These are phyloP conservation scores for Colletotrichum australisinense DNA, from an alignment of 2,329 filamentous ascomycete genomes.

Conservation along the genomic window DNA sequence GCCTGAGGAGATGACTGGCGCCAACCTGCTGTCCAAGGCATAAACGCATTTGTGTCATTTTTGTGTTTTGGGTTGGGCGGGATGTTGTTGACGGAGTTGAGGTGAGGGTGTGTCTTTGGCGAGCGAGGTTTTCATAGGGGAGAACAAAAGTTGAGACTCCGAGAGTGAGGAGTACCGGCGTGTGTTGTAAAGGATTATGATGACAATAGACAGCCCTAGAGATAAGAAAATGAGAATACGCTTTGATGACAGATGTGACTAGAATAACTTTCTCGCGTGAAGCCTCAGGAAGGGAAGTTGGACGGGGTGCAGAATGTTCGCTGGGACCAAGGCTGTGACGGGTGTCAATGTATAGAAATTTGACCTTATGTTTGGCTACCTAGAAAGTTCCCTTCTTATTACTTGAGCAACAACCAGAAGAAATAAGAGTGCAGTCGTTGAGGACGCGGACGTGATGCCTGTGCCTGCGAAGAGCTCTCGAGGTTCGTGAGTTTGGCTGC, in stretches of 20 bases:
- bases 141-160: slow-evolving; percentile 14
- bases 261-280: neutral
- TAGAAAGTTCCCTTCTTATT: too few relatives aligned
- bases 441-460: too few relatives aligned
- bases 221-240: slow-evolving; percentile 33
- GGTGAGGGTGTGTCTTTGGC: slow-evolving; percentile 16
- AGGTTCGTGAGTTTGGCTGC: too few relatives aligned
- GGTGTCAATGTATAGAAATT: too few relatives aligned
- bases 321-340: neutral
- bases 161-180: slow-evolving; percentile 8
- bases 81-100: slow-evolving; percentile 16
- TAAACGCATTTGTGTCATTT: too few relatives aligned
- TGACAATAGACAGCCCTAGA: slow-evolving; percentile 25
- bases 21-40: slow-evolving; percentile 82
- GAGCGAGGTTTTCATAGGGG: slow-evolving; percentile 19
- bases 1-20: slow-evolving; percentile 92
- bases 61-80: neutral
- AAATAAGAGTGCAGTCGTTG: too few relatives aligned
- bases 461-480: too few relatives aligned
- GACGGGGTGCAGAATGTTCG: too few relatives aligned
- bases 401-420: too few relatives aligned
- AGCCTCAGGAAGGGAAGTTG: too few relatives aligned
- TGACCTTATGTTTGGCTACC: too few relatives aligned
- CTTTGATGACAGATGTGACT: slow-evolving; percentile 24
- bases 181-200: slow-evolving; percentile 28